These are phyloP conservation scores for Xenoacremonium recifei DNA, from an alignment of 2,329 filamentous ascomycete species.

Conservation along the genomic window DNA sequence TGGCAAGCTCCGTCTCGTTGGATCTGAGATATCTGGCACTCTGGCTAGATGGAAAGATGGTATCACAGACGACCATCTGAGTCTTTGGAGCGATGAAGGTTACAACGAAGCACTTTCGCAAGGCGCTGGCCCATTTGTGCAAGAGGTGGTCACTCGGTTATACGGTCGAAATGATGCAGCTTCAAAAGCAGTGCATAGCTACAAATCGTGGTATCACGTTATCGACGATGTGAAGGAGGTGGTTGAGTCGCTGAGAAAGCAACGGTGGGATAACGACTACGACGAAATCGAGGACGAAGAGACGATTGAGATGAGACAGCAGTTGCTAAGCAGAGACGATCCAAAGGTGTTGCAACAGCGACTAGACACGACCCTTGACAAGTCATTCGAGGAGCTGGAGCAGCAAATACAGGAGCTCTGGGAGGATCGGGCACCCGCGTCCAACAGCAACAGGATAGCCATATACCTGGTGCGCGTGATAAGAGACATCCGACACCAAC, in stretches of 20 bases:
- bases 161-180: slow-evolving; percentile 72
- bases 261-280: slow-evolving; percentile 74
- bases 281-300: slow-evolving; percentile 74
- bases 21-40: slow-evolving; percentile 60
- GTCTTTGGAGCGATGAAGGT: slow-evolving; percentile 66
- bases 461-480: slow-evolving; percentile 72
- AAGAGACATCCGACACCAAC: slow-evolving; percentile 67
- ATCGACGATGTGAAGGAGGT: slow-evolving; percentile 65
- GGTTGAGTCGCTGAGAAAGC: slow-evolving; percentile 63
- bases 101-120: slow-evolving; percentile 64
- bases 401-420: slow-evolving; percentile 53
- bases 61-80: slow-evolving; percentile 46
- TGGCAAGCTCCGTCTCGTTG: slow-evolving; percentile 62
- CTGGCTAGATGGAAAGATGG: slow-evolving; percentile 60
- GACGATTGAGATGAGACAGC: slow-evolving; percentile 64
- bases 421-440: slow-evolving; percentile 40
- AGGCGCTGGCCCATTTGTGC: slow-evolving; percentile 67
- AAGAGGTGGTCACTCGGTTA: slow-evolving; percentile 65
- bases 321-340: slow-evolving; percentile 70
- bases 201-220: slow-evolving; percentile 71
- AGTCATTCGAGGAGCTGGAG: slow-evolving; percentile 59
- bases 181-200: slow-evolving; percentile 59
- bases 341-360: slow-evolving; percentile 60
- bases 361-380: slow-evolving; percentile 54
- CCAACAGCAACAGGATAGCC: slow-evolving; percentile 51